Conservation (phyloP, 768 basidiomycete genomes). For the Tubosaeta sp. region DNA sequence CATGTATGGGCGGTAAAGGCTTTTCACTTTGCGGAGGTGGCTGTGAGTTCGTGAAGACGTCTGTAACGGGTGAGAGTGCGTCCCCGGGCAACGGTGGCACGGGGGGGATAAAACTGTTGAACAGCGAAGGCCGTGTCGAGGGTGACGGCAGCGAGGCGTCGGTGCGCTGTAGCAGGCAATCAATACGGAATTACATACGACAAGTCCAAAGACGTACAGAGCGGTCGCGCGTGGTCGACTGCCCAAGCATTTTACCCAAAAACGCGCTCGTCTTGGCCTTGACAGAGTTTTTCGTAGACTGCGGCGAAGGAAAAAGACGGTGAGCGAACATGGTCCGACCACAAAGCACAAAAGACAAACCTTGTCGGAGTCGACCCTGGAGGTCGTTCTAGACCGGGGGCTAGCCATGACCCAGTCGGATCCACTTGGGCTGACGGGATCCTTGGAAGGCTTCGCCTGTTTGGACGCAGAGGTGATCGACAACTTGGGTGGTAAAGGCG, state of each 20-base stretch:
- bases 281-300: conserved; percentile 55
- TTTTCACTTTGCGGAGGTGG: conserved; percentile 42
- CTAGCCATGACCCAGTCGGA: conserved; percentile 49
- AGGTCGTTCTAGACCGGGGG: conserved; percentile 38
- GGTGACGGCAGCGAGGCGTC: conserved; percentile 40
- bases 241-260: conserved; percentile 74
- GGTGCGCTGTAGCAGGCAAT: conserved; percentile 44
- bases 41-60: conserved; percentile 43
- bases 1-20: conserved; percentile 59
- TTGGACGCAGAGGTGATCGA: conserved; percentile 34
- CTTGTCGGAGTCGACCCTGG: conserved; percentile 46
- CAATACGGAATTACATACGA: conserved; percentile 10
- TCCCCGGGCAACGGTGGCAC: conserved; percentile 48
- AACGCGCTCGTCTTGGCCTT: conserved; percentile 78
- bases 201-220: conserved; percentile 43
- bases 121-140: conserved; percentile 26
- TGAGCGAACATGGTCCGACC: neutral
- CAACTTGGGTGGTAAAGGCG: conserved; percentile 29
- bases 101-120: conserved; percentile 36
- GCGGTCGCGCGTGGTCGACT: conserved; percentile 60
- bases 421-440: conserved; percentile 32
- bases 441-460: conserved; percentile 20
- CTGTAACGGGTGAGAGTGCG: conserved; percentile 43
- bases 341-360: conserved; percentile 29
- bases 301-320: neutral